Base-by-base conservation (phyloP, 1,139 yeast genomes). In the Geotrichum bryndzae region DNA sequence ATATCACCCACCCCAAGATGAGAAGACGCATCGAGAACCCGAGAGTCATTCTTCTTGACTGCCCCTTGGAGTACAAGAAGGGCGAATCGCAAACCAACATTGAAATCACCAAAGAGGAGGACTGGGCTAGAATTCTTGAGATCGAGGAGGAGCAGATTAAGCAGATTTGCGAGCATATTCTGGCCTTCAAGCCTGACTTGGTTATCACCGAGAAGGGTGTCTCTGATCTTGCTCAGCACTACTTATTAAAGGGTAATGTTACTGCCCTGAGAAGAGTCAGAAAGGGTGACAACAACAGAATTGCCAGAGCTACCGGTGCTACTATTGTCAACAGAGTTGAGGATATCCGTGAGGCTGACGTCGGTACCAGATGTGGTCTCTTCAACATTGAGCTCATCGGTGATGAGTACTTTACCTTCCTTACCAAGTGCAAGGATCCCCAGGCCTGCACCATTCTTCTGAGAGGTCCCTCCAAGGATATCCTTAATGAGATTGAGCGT, bases 181-280 rank as follows among this genome's bases (percentile, higher is more conserved):
- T 92, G 68, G 84, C 88, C 64, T 84, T 90, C 73, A 90, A 90
- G 74, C 99, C 99, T 23, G 96, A 90, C 73, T 82, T 95, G 71
- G 97, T 95, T 53, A 87, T 95, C 68, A 95, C 99, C 59, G 99
- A 95, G 76, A 95, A 95, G 82, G 99, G 99, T 68, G 98, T 95
- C 31, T 88, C 96, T 60, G 99, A 95, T 76, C 82, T 95, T 73
- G 99, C 99, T 52, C 99, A 95, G 77, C 99, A 95, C 78, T 92
- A 88, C 76, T 79, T 95, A 68, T 82, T 94, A 72, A 92, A 92
- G 79, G 97, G 96, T 65, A 96, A 96, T 62, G 92, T 92, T 67
- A 84, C 96, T 59, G 96, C 91, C 1, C 81, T 95, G 70, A 86
- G 99, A 82, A 87, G 99, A 78, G 97, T 91, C 57, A 89, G 91